These are phyloP conservation scores for Phyllostachys edulis DNA, from an alignment of 176 grass and related monocot genomes.

Conservation along the genomic window DNA sequence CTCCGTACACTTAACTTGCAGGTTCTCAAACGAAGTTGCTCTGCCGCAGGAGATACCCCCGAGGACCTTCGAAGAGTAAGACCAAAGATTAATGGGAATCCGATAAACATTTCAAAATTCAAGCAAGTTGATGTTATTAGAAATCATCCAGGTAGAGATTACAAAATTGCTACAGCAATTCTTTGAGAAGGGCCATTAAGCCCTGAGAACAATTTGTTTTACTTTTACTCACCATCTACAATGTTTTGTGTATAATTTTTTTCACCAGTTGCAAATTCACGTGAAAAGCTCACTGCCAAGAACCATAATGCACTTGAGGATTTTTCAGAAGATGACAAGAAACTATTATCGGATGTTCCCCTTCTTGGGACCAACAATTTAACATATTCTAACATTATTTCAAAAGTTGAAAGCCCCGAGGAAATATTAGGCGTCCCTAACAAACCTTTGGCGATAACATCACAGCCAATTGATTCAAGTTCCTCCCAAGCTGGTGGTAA, in stretches of 20 bases:
- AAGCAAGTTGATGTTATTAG: slow-evolving; percentile 53
- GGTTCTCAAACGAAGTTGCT: slow-evolving; percentile 56
- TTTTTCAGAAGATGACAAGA: slow-evolving; percentile 19
- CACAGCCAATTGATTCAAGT: slow-evolving; percentile 18
- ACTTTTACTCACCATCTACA: not conserved
- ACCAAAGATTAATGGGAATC: slow-evolving; percentile 45
- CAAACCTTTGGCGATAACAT: slow-evolving; percentile 14
- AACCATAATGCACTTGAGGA: not conserved
- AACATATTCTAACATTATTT: slow-evolving; percentile 34
- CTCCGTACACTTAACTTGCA: slow-evolving; percentile 30
- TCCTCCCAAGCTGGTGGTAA: slow-evolving; percentile 10
- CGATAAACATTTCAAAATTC: slow-evolving; percentile 49
- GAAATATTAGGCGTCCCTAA: slow-evolving; percentile 1
- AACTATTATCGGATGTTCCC: slow-evolving; percentile 6
- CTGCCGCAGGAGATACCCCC: slow-evolving; percentile 29
- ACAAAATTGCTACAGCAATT: not conserved
- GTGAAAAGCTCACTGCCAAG: not conserved
- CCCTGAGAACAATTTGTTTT: not conserved
- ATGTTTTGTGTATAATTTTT: not conserved
- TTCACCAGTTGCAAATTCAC: slow-evolving; percentile 19
- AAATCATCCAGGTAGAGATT: slow-evolving; percentile 33
- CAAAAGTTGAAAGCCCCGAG: slow-evolving; percentile 30
- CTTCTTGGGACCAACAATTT: slow-evolving; percentile 28
- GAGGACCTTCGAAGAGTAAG: slow-evolving; percentile 54
- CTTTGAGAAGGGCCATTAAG: not conserved